These are phyloP conservation scores for Alternaria triticina DNA, from an alignment of 2,329 filamentous ascomycete genomes.

Conservation along the genomic window DNA sequence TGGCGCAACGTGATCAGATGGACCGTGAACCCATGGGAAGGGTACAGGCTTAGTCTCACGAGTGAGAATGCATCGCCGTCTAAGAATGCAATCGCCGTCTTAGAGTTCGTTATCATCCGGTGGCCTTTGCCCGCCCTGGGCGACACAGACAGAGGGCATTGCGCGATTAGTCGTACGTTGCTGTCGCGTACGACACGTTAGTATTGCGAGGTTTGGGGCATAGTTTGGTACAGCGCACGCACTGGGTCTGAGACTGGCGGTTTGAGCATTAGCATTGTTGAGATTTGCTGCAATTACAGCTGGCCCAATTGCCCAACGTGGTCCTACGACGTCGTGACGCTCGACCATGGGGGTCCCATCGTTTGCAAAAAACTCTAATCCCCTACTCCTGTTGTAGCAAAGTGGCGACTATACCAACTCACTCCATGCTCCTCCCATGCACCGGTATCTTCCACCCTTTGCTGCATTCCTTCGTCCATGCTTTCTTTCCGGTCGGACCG, in stretches of 20 bases:
- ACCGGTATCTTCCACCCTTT: constrained; percentile 4
- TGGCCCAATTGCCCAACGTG: constrained; percentile 1
- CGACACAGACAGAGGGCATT: background rate
- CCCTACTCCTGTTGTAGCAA: constrained; percentile 2
- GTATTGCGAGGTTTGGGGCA: constrained; percentile 6
- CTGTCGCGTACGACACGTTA: background rate
- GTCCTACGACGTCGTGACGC: constrained; percentile 2
- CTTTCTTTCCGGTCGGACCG: constrained; percentile 9
- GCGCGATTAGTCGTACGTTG: constrained; percentile 12
- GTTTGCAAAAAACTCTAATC: constrained; percentile 1
- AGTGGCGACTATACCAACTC: constrained; percentile 13
- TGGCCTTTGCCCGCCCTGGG: background rate
- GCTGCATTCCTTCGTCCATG: constrained; percentile 3
- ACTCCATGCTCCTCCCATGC: constrained; percentile 5
- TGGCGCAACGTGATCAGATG: background rate
- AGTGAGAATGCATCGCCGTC: background rate
- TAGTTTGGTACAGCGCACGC: constrained; percentile 8
- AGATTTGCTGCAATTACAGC: constrained; percentile 5
- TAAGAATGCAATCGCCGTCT: background rate
- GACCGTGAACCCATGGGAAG: background rate
- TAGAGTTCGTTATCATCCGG: constrained; percentile 2
- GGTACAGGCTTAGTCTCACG: background rate
- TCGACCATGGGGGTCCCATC: background rate
- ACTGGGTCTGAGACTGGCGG: constrained; percentile 8
- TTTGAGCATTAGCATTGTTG: constrained; percentile 11